A percentile compares a stretch with the other conserved stretches of the same genome.
Conservation (phyloP, 2,329 filamentous ascomycete genomes). For the Fusarium ambrosium region DNA sequence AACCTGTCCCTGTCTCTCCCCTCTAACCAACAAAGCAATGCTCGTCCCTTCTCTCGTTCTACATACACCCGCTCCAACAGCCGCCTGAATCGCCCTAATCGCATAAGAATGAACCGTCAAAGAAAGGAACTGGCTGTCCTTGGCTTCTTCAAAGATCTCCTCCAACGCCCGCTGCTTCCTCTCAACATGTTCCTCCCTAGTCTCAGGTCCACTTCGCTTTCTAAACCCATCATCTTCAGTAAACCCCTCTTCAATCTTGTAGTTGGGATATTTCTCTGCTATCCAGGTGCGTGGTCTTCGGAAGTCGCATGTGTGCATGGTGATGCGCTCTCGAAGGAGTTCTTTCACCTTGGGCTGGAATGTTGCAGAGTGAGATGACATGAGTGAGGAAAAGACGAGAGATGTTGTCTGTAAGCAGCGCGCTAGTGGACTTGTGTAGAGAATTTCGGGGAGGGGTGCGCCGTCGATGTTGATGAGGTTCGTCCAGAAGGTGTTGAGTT, state of each 20-base stretch:
- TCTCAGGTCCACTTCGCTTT: slow-evolving; percentile 62
- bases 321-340: slow-evolving; percentile 69
- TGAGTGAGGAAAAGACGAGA: slow-evolving; percentile 62
- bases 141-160: slow-evolving; percentile 59
- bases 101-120: slow-evolving; percentile 65
- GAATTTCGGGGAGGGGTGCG: slow-evolving; percentile 66
- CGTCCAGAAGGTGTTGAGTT: slow-evolving; percentile 66
- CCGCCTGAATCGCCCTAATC: slow-evolving; percentile 58
- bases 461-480: slow-evolving; percentile 57
- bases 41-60: slow-evolving; percentile 64
- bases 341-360: slow-evolving; percentile 70
- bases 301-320: slow-evolving; percentile 73
- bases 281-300: slow-evolving; percentile 65
- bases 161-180: slow-evolving; percentile 59
- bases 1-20: slow-evolving; percentile 33
- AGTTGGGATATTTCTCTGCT: slow-evolving; percentile 62
- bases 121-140: slow-evolving; percentile 58
- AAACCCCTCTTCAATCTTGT: slow-evolving; percentile 66
- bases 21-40: slow-evolving; percentile 69
- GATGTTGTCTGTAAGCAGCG: slow-evolving; percentile 70
- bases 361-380: slow-evolving; percentile 50
- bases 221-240: slow-evolving; percentile 68
- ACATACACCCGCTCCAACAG: slow-evolving; percentile 59
- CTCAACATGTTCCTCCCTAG: slow-evolving; percentile 60
- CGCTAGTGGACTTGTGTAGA: slow-evolving; percentile 70